phyloP scores from a whole-genome alignment of 129 eudicot genomes.

The Cynara cardunculus region DNA sequence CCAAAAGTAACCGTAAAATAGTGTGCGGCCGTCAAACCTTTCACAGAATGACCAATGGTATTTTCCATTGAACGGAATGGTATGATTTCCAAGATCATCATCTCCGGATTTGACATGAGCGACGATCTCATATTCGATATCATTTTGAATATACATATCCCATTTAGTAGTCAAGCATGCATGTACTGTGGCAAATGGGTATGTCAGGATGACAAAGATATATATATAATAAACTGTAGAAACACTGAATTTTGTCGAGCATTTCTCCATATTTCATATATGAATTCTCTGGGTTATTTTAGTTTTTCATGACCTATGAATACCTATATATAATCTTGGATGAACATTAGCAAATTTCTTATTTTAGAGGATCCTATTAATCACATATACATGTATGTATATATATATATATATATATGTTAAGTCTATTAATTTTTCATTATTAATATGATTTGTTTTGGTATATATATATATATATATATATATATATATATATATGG shows the following conservation, averaged over 20 bases:
- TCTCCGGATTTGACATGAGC: slow-evolving; percentile 22
- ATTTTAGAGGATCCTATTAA: background rate
- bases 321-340: background rate
- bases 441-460: too few species aligned
- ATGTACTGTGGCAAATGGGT: background rate
- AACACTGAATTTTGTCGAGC: background rate
- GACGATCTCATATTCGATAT: background rate
- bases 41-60: slow-evolving; percentile 20
- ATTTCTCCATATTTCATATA: background rate
- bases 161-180: background rate
- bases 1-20: slow-evolving; percentile 17
- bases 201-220: background rate
- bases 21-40: background rate
- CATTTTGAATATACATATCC: background rate
- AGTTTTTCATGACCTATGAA: background rate
- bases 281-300: background rate
- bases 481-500: too few species aligned
- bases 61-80: background rate
- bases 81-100: slow-evolving; percentile 22
- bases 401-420: background rate
- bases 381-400: background rate
- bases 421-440: background rate
- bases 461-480: too few species aligned
- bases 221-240: background rate
- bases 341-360: background rate